phyloP scores from a whole-genome alignment of 1,284 basidiomycete genomes.

The Coniferiporia weirii region DNA sequence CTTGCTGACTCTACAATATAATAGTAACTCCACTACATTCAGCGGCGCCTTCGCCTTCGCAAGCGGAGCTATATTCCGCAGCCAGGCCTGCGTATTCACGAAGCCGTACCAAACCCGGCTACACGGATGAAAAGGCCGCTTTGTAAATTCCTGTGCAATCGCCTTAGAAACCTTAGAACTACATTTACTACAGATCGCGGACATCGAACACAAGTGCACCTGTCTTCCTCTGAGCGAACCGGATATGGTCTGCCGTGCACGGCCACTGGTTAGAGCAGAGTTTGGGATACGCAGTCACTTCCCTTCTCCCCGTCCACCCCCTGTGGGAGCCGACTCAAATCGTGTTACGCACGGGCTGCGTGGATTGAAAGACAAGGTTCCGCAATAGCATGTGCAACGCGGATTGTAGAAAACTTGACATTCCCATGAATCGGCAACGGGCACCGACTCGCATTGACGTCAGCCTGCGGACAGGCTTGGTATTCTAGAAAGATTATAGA shows the following conservation, averaged over 20 bases:
- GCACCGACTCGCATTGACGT: background rate
- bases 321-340: background rate
- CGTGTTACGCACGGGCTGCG: background rate
- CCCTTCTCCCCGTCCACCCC: no score
- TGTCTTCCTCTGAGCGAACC: slow-evolving; percentile 1
- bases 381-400: background rate
- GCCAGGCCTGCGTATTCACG: background rate
- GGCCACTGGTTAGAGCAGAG: no score
- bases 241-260: background rate
- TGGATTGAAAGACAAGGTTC: background rate
- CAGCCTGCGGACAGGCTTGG: background rate
- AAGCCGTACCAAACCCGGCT: background rate
- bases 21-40: background rate
- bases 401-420: background rate
- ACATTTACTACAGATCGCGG: background rate
- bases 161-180: background rate
- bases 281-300: no score
- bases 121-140: background rate
- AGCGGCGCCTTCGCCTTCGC: background rate
- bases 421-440: background rate
- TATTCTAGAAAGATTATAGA: no score
- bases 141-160: background rate
- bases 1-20: background rate
- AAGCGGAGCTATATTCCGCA: background rate
- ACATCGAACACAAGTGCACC: background rate